Conservation (phyloP, 495 filamentous ascomycete genomes). For the Penicillium arizonense region DNA sequence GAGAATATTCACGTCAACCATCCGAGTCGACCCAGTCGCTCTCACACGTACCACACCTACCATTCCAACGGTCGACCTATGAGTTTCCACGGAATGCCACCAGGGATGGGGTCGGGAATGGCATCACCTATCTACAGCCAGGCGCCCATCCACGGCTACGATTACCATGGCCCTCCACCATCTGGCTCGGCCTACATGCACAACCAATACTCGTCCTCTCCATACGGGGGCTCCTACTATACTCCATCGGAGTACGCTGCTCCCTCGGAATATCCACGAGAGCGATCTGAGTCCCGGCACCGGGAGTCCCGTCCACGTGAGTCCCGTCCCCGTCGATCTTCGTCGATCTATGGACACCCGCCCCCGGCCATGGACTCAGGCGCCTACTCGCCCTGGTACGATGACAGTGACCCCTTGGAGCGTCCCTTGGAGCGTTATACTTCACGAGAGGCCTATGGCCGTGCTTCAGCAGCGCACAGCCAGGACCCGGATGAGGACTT, state of each 20-base stretch:
- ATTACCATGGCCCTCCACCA: constrained; percentile 34
- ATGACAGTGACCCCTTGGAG: constrained; percentile 23
- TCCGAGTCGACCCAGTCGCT: constrained; percentile 25
- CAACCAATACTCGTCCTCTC: constrained; percentile 29
- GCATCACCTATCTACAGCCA: constrained; percentile 29
- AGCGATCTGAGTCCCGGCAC: constrained; percentile 33
- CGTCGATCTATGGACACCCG: constrained; percentile 33
- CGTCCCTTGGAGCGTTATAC: constrained; percentile 21
- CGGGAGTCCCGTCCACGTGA: constrained; percentile 18
- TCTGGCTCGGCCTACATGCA: constrained; percentile 37
- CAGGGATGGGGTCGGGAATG: constrained; percentile 22
- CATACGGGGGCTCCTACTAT: constrained; percentile 27
- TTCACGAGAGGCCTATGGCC: constrained; percentile 26
- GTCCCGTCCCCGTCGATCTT: constrained; percentile 25
- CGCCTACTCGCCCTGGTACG: constrained; percentile 18
- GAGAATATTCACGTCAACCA: constrained; percentile 30
- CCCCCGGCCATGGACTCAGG: constrained; percentile 28
- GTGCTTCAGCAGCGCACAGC: constrained; percentile 6
- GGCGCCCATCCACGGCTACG: constrained; percentile 28
- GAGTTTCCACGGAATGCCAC: constrained; percentile 44
- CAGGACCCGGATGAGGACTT: constrained; percentile 42
- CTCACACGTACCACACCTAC: constrained; percentile 34
- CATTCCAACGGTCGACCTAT: constrained; percentile 39
- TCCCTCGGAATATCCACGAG: constrained; percentile 25
- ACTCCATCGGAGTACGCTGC: constrained; percentile 22